These are phyloP conservation scores for Schizochytrium sp. DNA, from an alignment of 108 stramenopile genomes.

Conservation along the genomic window DNA sequence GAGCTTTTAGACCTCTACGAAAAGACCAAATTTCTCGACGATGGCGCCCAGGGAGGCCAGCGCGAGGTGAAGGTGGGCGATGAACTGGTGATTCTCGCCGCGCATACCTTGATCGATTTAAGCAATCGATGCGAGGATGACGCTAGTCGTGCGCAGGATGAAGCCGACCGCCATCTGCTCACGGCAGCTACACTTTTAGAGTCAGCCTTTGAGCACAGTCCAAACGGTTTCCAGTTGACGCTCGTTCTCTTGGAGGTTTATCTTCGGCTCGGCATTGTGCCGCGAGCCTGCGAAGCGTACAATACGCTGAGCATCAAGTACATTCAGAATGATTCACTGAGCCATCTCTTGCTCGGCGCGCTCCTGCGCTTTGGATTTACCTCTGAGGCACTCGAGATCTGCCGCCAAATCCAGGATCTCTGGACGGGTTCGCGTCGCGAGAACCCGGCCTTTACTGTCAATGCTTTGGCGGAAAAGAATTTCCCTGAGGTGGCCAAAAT, in stretches of 20 bases:
- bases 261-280: background rate
- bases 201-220: conserved; percentile 7
- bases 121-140: background rate
- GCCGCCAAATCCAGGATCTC: background rate
- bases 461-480: background rate
- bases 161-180: background rate
- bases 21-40: background rate
- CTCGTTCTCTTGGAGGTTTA: conserved; percentile 1
- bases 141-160: background rate
- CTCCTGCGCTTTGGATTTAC: background rate
- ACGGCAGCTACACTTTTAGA: background rate
- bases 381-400: background rate
- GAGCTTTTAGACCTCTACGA: background rate
- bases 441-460: background rate
- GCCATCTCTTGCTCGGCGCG: background rate
- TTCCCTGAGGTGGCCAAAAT: background rate
- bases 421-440: background rate
- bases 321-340: background rate
- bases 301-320: background rate
- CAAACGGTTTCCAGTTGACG: background rate
- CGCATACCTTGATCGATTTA: background rate
- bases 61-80: conserved; percentile 3
- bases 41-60: background rate
- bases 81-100: background rate
- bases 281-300: background rate